A percentile compares a stretch with the other conserved stretches of the same genome.
Conservation (phyloP, 2,329 filamentous ascomycete genomes). For the Pyrenochaeta sp. region DNA sequence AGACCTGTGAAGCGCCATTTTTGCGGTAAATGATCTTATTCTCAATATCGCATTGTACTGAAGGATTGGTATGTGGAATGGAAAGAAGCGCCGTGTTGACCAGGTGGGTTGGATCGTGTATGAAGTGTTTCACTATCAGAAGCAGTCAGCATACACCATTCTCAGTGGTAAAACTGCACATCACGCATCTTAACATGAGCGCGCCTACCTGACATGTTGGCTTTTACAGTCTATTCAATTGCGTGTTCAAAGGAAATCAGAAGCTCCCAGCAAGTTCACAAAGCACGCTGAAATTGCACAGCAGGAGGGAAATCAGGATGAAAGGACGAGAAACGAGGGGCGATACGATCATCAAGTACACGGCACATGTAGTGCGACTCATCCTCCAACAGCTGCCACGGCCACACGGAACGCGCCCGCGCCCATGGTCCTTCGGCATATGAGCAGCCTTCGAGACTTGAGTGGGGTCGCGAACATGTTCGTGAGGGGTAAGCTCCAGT, state of each 20-base stretch:
- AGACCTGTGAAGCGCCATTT: slow-evolving; percentile 65
- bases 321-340: too few species aligned
- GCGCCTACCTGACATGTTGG: slow-evolving; percentile 7
- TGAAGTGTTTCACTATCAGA: slow-evolving; percentile 77
- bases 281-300: neutral
- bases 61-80: slow-evolving; percentile 84
- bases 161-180: neutral
- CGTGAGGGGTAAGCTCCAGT: slow-evolving; percentile 4
- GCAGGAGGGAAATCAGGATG: neutral
- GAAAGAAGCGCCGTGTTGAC: slow-evolving; percentile 79
- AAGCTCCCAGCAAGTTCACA: too few species aligned
- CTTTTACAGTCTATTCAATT: neutral
- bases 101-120: slow-evolving; percentile 81
- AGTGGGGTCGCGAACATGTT: slow-evolving; percentile 3
- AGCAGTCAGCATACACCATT: neutral
- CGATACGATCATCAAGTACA: neutral
- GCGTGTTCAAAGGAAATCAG: neutral
- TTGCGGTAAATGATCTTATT: slow-evolving; percentile 72
- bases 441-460: neutral
- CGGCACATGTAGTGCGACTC: neutral
- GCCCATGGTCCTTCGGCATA: neutral
- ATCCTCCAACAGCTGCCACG: neutral
- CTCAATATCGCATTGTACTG: slow-evolving; percentile 76
- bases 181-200: neutral
- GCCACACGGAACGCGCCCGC: neutral